These are phyloP conservation scores for Pseudohalonectria lignicola DNA, from an alignment of 2,329 filamentous ascomycete species.

Conservation along the genomic window DNA sequence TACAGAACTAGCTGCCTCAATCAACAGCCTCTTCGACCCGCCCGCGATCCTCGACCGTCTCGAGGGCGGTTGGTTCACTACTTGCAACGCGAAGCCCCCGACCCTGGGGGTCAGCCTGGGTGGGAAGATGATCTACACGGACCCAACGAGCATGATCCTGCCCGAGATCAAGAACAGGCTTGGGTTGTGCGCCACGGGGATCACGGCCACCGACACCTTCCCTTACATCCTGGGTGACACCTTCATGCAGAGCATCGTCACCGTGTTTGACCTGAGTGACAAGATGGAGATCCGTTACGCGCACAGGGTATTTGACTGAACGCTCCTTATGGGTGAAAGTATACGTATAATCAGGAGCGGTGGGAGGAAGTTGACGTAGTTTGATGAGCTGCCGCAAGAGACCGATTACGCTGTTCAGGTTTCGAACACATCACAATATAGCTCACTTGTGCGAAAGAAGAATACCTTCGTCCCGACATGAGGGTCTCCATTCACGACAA, in stretches of 20 bases:
- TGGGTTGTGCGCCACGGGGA: slow-evolving; percentile 15
- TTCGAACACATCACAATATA: too few relatives aligned
- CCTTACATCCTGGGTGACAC: slow-evolving; percentile 13
- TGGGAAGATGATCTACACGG: slow-evolving; percentile 16
- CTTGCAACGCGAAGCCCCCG: slow-evolving; percentile 17
- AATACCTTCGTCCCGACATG: too few relatives aligned
- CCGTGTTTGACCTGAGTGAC: slow-evolving; percentile 17
- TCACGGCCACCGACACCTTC: slow-evolving; percentile 5
- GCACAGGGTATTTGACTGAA: slow-evolving; percentile 7
- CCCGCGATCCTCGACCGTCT: slow-evolving; percentile 9
- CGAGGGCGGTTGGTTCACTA: slow-evolving; percentile 13
- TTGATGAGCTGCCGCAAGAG: background rate
- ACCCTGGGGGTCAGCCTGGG: slow-evolving; percentile 17
- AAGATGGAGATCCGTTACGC: slow-evolving; percentile 20
- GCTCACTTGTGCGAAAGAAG: background rate
- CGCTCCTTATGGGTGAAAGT: background rate
- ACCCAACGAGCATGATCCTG: slow-evolving; percentile 19
- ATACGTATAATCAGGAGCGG: background rate
- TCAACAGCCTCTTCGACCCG: slow-evolving; percentile 17
- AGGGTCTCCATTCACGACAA: too few relatives aligned
- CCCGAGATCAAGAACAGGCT: slow-evolving; percentile 13
- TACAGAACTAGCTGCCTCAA: slow-evolving; percentile 14
- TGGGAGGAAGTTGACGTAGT: background rate
- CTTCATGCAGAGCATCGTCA: slow-evolving; percentile 13
- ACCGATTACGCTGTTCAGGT: too few relatives aligned